Evolutionary conservation across 345 rosid species (phyloP).

Genomic region (Ailanthus altissimus): DNA sequence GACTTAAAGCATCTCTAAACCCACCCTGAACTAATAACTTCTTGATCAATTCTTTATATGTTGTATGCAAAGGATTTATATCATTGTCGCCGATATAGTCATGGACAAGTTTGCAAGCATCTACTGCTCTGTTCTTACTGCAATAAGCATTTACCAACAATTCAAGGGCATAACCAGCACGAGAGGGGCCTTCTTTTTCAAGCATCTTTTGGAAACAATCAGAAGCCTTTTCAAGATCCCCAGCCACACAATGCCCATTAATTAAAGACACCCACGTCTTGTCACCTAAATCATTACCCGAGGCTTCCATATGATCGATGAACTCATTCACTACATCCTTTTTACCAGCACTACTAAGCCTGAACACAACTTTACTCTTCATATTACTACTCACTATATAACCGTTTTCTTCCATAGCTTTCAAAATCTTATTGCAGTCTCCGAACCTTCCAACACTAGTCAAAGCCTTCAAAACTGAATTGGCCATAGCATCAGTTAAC

Average conservation of each 20-base stretch:
- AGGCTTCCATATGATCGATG: conserved; percentile 47
- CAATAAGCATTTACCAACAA: conserved; percentile 66
- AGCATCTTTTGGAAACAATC: conserved; percentile 58
- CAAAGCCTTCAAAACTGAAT: conserved; percentile 69
- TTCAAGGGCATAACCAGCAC: conserved; percentile 56
- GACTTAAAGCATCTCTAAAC: conserved; percentile 66
- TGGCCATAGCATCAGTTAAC: conserved; percentile 62
- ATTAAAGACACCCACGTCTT: conserved; percentile 62
- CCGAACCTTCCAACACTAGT: conserved; percentile 57
- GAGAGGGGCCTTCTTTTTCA: conserved; percentile 45
- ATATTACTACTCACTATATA: conserved; percentile 43
- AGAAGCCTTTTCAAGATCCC: conserved; percentile 66
- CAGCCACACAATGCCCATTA: conserved; percentile 72
- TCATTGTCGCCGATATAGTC: conserved; percentile 38
- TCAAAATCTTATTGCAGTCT: conserved; percentile 61
- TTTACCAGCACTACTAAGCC: conserved; percentile 57
- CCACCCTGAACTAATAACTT: conserved; percentile 66
- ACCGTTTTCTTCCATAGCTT: conserved; percentile 63
- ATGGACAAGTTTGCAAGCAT: conserved; percentile 63
- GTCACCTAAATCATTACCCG: conserved; percentile 53
- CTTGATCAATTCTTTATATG: conserved; percentile 59
- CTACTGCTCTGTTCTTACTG: conserved; percentile 52
- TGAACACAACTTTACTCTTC: conserved; percentile 57
- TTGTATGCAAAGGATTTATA: conserved; percentile 59
- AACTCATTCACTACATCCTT: conserved; percentile 55